These are phyloP conservation scores for Vanderwaltozyma verrucispora DNA, from an alignment of 805 yeast genomes.

Conservation along the genomic window DNA sequence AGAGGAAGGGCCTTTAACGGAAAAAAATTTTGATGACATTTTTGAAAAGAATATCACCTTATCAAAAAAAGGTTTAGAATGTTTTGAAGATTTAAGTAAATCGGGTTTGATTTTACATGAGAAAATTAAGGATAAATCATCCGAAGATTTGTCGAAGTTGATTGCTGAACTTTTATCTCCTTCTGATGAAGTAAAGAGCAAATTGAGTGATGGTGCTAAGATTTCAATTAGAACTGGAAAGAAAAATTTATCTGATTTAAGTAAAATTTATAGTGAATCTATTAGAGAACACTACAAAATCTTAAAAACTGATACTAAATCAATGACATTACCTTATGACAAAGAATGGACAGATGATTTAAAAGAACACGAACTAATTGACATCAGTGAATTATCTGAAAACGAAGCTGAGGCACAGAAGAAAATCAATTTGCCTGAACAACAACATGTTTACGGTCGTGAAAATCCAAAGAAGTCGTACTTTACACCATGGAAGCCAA, in stretches of 20 bases:
- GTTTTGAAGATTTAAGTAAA: constrained; percentile 18
- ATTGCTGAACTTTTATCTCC: constrained; percentile 13
- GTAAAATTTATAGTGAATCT: constrained; percentile 14
- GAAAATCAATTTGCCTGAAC: constrained; percentile 68
- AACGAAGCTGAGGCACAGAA: constrained; percentile 38
- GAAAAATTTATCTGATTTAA: constrained; percentile 17
- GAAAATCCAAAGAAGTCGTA: constrained; percentile 65
- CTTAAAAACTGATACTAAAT: constrained; percentile 11
- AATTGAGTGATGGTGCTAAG: constrained; percentile 17
- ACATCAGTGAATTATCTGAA: constrained; percentile 39
- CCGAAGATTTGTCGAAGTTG: constrained; percentile 8
- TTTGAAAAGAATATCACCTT: constrained; percentile 28
- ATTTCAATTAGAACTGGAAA: constrained; percentile 19
- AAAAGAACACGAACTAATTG: constrained; percentile 31
- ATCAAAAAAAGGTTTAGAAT: constrained; percentile 12
- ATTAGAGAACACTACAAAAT: constrained; percentile 26
- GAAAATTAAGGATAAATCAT: constrained; percentile 5
- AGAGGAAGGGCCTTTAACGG: constrained; percentile 15
- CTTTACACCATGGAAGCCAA: constrained; percentile 95
- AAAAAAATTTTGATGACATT: constrained; percentile 28
- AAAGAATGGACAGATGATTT: constrained; percentile 43
- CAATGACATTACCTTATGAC: constrained; percentile 33
- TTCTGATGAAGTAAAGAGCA: constrained; percentile 14
- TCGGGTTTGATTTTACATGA: constrained; percentile 12
- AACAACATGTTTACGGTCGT: constrained; percentile 69